phyloP scores from a whole-genome alignment of 2,329 filamentous ascomycete species.

The Sclerotinia minor region DNA sequence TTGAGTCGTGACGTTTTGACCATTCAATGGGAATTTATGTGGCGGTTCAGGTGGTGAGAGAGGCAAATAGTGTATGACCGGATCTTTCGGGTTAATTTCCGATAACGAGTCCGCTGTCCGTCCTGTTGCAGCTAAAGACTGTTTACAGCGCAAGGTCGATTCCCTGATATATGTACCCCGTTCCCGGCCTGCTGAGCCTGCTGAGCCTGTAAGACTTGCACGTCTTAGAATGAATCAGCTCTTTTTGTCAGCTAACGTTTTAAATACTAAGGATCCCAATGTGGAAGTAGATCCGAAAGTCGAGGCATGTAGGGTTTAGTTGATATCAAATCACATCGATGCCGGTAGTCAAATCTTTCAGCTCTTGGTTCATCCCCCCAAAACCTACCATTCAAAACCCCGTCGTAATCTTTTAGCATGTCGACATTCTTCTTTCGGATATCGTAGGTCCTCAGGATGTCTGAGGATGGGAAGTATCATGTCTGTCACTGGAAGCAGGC shows the following conservation, averaged over 20 bases:
- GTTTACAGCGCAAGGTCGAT: neutral
- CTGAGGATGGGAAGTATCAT: neutral
- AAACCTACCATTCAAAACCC: neutral
- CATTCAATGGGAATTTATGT: neutral
- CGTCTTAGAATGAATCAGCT: slow-evolving; percentile 20
- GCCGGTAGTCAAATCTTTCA: slow-evolving; percentile 17
- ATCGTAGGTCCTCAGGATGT: neutral
- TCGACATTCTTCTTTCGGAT: neutral
- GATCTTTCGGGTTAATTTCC: slow-evolving; percentile 24
- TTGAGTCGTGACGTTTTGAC: neutral
- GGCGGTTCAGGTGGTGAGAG: slow-evolving; percentile 1
- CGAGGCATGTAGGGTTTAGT: slow-evolving; percentile 8
- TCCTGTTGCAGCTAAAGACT: slow-evolving; percentile 12
- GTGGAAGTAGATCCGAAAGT: slow-evolving; percentile 17
- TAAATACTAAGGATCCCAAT: slow-evolving; percentile 11
- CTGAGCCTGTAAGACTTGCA: slow-evolving; percentile 7
- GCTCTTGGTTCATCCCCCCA: slow-evolving; percentile 2
- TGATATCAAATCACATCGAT: slow-evolving; percentile 11
- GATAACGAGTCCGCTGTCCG: slow-evolving; percentile 1
- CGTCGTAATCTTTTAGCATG: neutral
- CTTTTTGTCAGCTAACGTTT: slow-evolving; percentile 18
- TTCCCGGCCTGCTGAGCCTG: slow-evolving; percentile 5
- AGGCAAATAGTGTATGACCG: slow-evolving; percentile 4
- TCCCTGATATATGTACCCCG: neutral
- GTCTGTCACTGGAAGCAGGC: slow-evolving; percentile 5